These are phyloP conservation scores for Myxozyma melibiosi DNA, from an alignment of 805 yeast genomes.

Conservation along the genomic window DNA sequence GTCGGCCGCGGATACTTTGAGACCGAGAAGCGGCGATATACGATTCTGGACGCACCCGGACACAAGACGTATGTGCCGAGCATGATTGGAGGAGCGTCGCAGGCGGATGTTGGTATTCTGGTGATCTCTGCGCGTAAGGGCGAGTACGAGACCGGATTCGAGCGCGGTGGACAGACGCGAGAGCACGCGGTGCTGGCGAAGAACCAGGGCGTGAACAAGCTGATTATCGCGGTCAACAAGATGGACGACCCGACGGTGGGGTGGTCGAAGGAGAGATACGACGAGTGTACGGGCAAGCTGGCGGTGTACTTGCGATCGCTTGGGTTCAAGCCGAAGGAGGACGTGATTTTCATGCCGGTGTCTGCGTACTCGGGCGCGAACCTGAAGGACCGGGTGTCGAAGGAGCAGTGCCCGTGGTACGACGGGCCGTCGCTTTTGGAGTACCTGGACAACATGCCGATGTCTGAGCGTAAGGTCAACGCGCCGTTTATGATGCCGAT, in stretches of 20 bases:
- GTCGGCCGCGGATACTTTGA: conserved; percentile 98
- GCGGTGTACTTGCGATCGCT: conserved; percentile 72
- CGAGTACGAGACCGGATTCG: conserved; percentile 99
- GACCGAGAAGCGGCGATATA: conserved; percentile 96
- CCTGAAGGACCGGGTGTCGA: conserved; percentile 77
- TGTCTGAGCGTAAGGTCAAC: conserved; percentile 80
- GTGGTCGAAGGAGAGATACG: conserved; percentile 96
- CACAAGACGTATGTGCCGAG: conserved; percentile 98
- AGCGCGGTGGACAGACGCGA: conserved; percentile 98
- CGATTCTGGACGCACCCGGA: conserved; percentile 98
- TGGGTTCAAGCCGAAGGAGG: conserved; percentile 83
- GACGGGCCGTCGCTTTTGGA: conserved; percentile 89
- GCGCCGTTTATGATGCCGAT: conserved; percentile 98
- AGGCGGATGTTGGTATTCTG: conserved; percentile 96
- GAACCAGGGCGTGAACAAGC: conserved; percentile 95
- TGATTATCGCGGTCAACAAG: conserved; percentile 92
- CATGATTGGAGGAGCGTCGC: conserved; percentile 99
- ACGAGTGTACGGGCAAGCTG: conserved; percentile 88
- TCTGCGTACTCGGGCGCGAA: conserved; percentile 98
- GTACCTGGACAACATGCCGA: conserved; percentile 79
- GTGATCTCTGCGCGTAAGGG: conserved; percentile 99
- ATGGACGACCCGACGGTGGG: conserved; percentile 97
- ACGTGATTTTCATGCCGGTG: conserved; percentile 92
- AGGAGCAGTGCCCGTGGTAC: conserved; percentile 87
- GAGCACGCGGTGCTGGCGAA: conserved; percentile 97